Conservation (phyloP, 495 filamentous ascomycete genomes). For the Lindgomyces ingoldianus region DNA sequence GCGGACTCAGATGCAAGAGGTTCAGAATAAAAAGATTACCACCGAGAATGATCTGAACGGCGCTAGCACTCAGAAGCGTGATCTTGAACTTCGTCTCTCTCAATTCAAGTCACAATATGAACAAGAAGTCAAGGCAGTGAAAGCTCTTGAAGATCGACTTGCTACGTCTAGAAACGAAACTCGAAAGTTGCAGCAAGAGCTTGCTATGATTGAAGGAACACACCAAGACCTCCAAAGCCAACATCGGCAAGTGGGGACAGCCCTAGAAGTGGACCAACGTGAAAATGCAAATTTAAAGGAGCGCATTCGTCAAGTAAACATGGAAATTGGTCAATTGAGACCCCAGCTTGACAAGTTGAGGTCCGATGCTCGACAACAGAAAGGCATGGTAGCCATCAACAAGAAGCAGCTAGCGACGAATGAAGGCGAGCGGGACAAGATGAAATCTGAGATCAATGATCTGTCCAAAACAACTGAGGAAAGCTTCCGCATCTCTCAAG, state of each 20-base stretch:
- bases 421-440: slow-evolving; percentile 81
- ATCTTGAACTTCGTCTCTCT: slow-evolving; percentile 82
- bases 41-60: slow-evolving; percentile 79
- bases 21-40: slow-evolving; percentile 74
- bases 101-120: slow-evolving; percentile 87
- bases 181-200: slow-evolving; percentile 76
- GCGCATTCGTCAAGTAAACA: slow-evolving; percentile 77
- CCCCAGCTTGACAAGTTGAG: slow-evolving; percentile 88
- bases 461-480: slow-evolving; percentile 49
- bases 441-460: slow-evolving; percentile 74
- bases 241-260: slow-evolving; percentile 70
- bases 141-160: slow-evolving; percentile 79
- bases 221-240: slow-evolving; percentile 84
- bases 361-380: slow-evolving; percentile 87
- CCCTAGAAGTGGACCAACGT: slow-evolving; percentile 80
- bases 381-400: slow-evolving; percentile 93
- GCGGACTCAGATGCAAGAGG: slow-evolving; percentile 88
- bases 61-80: slow-evolving; percentile 79
- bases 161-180: slow-evolving; percentile 73
- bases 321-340: slow-evolving; percentile 76
- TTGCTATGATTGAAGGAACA: slow-evolving; percentile 75
- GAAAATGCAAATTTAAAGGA: slow-evolving; percentile 88
- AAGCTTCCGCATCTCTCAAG: slow-evolving; percentile 34
- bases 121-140: slow-evolving; percentile 84
- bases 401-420: slow-evolving; percentile 93